Conservation (phyloP, 805 yeast genomes). For the Barnettozyma sucrosica region DNA sequence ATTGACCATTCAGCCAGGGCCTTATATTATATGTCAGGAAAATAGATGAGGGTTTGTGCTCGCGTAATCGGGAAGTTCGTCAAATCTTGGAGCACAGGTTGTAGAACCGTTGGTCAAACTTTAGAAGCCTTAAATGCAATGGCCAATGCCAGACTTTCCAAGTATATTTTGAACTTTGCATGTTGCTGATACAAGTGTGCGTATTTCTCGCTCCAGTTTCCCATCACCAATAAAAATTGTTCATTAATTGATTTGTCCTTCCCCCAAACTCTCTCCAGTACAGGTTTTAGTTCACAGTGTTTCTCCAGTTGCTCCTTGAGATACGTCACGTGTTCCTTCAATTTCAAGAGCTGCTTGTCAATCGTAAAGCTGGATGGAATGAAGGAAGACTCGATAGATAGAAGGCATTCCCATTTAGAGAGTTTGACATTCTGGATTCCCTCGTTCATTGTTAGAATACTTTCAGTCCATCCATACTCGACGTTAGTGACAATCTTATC, state of each 20-base stretch:
- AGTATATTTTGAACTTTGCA: conserved; percentile 30
- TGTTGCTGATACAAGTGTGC: conserved; percentile 32
- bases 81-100: background rate
- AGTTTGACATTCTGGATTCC: conserved; percentile 21
- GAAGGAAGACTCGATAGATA: conserved; percentile 25
- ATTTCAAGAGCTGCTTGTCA: conserved; percentile 34
- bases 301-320: conserved; percentile 35
- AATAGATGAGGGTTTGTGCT: too few relatives aligned
- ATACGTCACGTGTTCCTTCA: conserved; percentile 35
- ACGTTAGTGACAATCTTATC: conserved; percentile 64
- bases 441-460: conserved; percentile 17
- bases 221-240: conserved; percentile 29
- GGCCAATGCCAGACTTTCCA: conserved; percentile 29
- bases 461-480: conserved; percentile 72
- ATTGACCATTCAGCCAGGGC: too few relatives aligned
- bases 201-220: conserved; percentile 38
- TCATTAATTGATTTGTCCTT: conserved; percentile 3
- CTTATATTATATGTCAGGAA: too few relatives aligned
- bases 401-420: conserved; percentile 22
- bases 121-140: conserved; percentile 21
- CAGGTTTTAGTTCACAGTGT: conserved; percentile 38
- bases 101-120: conserved; percentile 6
- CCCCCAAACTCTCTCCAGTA: conserved; percentile 33
- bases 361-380: conserved; percentile 27
- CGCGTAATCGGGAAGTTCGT: too few relatives aligned